These are phyloP conservation scores for Phytophthora syringae DNA, from an alignment of 352 stramenopile genomes.

Conservation along the genomic window DNA sequence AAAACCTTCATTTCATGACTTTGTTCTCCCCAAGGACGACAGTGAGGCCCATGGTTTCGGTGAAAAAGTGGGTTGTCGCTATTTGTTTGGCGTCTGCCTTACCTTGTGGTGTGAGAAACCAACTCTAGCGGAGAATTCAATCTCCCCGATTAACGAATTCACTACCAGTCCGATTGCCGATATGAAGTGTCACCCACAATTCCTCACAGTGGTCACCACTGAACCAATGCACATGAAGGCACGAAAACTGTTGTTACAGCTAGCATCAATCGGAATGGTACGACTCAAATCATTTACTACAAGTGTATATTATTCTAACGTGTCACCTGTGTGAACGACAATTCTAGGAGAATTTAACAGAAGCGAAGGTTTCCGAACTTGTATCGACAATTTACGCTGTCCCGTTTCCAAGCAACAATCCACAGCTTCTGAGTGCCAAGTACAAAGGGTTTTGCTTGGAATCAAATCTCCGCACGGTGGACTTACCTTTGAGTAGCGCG, in stretches of 20 bases:
- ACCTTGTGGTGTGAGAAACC: conserved; percentile 34
- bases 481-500: conserved; percentile 41
- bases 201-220: conserved; percentile 28
- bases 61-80: not conserved
- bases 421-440: conserved; percentile 29
- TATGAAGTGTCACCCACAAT: conserved; percentile 11
- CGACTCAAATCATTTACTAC: not conserved
- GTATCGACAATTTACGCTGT: conserved; percentile 14
- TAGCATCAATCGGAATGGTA: conserved; percentile 34
- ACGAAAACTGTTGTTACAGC: conserved; percentile 34
- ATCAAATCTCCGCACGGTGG: conserved; percentile 3
- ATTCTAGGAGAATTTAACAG: conserved; percentile 29
- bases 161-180: not conserved
- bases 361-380: conserved; percentile 15
- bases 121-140: not conserved
- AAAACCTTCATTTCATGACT: conserved; percentile 50
- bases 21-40: conserved; percentile 35
- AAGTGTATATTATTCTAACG: not conserved
- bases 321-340: not conserved
- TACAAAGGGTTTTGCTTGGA: conserved; percentile 51
- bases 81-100: conserved; percentile 51
- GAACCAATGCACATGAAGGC: conserved; percentile 31
- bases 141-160: conserved; percentile 1
- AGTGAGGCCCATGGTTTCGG: not conserved
- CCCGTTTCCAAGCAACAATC: not conserved